phyloP scores from a whole-genome alignment of 352 stramenopile genomes.

The Phytophthora tubulina region DNA sequence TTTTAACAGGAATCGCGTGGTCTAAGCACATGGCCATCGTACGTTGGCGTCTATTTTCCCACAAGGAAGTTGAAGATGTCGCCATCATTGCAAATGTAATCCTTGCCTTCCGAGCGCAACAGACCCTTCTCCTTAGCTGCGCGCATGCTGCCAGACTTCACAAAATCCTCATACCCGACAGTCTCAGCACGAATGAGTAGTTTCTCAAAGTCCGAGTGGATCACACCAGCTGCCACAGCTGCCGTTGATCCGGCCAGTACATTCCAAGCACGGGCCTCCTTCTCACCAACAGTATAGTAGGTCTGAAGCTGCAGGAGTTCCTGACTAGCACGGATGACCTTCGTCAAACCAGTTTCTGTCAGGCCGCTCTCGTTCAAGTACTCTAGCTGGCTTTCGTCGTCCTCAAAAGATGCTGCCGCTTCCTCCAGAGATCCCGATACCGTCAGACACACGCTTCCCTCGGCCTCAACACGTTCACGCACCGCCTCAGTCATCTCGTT shows the following conservation, averaged over 20 bases:
- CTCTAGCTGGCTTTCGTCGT: constrained; percentile 93
- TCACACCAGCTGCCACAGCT: constrained; percentile 76
- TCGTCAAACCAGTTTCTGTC: constrained; percentile 78
- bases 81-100: constrained; percentile 98
- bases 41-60: constrained; percentile 50
- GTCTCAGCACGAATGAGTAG: constrained; percentile 94
- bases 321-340: constrained; percentile 92
- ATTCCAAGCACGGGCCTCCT: constrained; percentile 88
- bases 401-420: constrained; percentile 81
- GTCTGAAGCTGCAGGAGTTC: constrained; percentile 96
- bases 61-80: constrained; percentile 99
- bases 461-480: constrained; percentile 66
- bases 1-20: neutral
- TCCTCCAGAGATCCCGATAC: constrained; percentile 86
- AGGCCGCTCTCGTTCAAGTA: constrained; percentile 93
- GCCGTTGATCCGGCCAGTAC: constrained; percentile 81
- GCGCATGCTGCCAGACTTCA: constrained; percentile 93
- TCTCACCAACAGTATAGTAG: constrained; percentile 96
- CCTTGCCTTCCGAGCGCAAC: constrained; percentile 96
- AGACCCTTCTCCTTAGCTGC: constrained; percentile 95
- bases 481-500: constrained; percentile 94
- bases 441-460: constrained; percentile 76
- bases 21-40: constrained; percentile 7
- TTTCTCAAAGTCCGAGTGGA: constrained; percentile 91
- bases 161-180: constrained; percentile 97